A percentile compares a stretch with the other conserved stretches of the same genome.
Conservation (phyloP, 75 land plant genomes). For the Cunninghamia lanceolata region DNA sequence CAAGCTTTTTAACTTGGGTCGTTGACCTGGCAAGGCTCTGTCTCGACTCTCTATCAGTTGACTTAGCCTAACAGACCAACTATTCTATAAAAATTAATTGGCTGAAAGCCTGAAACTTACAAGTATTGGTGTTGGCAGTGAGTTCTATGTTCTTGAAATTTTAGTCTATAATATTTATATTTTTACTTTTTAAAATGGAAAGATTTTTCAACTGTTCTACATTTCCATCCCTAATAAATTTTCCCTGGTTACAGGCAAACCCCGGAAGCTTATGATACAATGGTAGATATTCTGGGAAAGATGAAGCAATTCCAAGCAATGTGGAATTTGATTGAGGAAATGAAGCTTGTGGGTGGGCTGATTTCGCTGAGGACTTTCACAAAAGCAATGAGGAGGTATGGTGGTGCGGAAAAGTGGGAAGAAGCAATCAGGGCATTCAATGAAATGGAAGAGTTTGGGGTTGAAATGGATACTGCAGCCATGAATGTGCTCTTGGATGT, state of each 20-base stretch:
- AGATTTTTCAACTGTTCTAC: background rate
- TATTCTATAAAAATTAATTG: background rate
- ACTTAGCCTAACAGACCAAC: background rate
- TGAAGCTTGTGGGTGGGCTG: slow-evolving; percentile 27
- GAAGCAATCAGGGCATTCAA: slow-evolving; percentile 38
- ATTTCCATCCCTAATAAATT: background rate
- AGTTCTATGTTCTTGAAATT: background rate
- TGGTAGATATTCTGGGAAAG: slow-evolving; percentile 69
- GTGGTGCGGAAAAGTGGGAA: slow-evolving; percentile 31
- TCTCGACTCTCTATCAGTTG: background rate
- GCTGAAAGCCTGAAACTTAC: background rate
- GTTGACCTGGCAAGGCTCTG: background rate
- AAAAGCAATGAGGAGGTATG: slow-evolving; percentile 53
- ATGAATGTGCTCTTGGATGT: slow-evolving; percentile 53
- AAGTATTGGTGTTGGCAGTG: background rate
- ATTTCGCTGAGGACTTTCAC: slow-evolving; percentile 42
- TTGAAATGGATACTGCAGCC: slow-evolving; percentile 30
- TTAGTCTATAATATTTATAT: background rate
- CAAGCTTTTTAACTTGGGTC: background rate
- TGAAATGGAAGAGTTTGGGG: slow-evolving; percentile 38
- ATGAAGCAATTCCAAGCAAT: slow-evolving; percentile 37
- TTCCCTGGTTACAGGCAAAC: slow-evolving; percentile 20
- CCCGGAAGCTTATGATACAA: slow-evolving; percentile 33
- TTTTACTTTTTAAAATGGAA: background rate
- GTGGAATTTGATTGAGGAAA: slow-evolving; percentile 54